Percentiles rank a stretch among this genome's conserved stretches.
phyloP scores from a whole-genome alignment of 306 rosid species.

The Trifolium repens region DNA sequence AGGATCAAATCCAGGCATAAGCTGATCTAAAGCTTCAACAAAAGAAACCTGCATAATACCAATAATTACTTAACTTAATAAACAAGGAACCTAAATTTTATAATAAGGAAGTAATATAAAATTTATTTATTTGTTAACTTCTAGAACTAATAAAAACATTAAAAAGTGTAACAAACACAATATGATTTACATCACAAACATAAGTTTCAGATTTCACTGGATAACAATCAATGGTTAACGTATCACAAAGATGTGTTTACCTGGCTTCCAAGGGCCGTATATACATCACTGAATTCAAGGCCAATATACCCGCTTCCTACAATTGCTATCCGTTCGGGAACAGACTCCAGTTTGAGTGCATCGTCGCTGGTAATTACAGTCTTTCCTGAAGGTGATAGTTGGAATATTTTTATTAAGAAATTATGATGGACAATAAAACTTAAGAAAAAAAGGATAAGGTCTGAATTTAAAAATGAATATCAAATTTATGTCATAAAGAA shows the following conservation, averaged over 20 bases:
- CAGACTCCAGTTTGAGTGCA: constrained; percentile 93
- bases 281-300: constrained; percentile 98
- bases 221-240: constrained; percentile 23
- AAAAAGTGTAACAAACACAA: neutral
- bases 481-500: constrained; percentile 33
- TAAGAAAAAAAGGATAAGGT: constrained; percentile 23
- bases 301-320: constrained; percentile 99
- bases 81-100: constrained; percentile 25
- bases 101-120: constrained; percentile 27
- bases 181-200: neutral
- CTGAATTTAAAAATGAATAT: constrained; percentile 16
- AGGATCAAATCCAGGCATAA: constrained; percentile 99
- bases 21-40: constrained; percentile 96
- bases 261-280: constrained; percentile 99
- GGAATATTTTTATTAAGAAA: neutral
- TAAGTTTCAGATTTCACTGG: constrained; percentile 21
- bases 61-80: constrained; percentile 36
- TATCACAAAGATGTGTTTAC: constrained; percentile 50
- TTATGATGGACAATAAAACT: constrained; percentile 30
- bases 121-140: constrained; percentile 4
- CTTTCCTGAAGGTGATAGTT: constrained; percentile 70
- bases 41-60: constrained; percentile 82
- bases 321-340: constrained; percentile 97
- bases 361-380: constrained; percentile 98
- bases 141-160: constrained; percentile 1